Percentiles rank a stretch among this genome's conserved stretches.
Evolutionary conservation across 2,329 filamentous ascomycete genomes (phyloP).

Genomic region (Nakataea oryzae): DNA sequence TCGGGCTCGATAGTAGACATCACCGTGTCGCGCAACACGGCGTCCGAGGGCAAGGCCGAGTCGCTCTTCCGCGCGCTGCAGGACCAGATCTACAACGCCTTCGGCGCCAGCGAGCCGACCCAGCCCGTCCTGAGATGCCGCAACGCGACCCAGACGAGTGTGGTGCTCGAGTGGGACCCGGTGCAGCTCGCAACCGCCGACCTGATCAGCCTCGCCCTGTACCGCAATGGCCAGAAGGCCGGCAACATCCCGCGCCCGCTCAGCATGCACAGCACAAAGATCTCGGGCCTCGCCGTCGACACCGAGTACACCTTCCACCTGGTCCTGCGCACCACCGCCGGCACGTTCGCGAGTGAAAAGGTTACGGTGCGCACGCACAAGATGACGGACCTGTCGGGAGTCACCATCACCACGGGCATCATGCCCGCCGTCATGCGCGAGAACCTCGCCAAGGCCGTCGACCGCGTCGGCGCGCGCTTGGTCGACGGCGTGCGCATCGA

Average conservation of each 20-base stretch:
- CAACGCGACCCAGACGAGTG: slow-evolving; percentile 96
- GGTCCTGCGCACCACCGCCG: slow-evolving; percentile 80
- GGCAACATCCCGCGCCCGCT: slow-evolving; percentile 83
- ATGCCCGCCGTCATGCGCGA: slow-evolving; percentile 66
- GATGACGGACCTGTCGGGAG: slow-evolving; percentile 94
- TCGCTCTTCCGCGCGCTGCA: slow-evolving; percentile 77
- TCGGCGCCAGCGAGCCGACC: slow-evolving; percentile 69
- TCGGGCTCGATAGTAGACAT: slow-evolving; percentile 98
- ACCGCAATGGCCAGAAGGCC: slow-evolving; percentile 93
- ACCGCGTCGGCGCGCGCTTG: slow-evolving; percentile 85
- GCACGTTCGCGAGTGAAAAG: slow-evolving; percentile 75
- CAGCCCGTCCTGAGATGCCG: slow-evolving; percentile 77
- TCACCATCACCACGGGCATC: slow-evolving; percentile 87
- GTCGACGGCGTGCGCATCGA: slow-evolving; percentile 88
- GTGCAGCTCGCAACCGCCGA: slow-evolving; percentile 88
- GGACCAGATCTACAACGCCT: slow-evolving; percentile 74
- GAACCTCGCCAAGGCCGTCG: slow-evolving; percentile 62
- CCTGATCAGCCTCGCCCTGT: slow-evolving; percentile 78
- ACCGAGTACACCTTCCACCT: slow-evolving; percentile 94
- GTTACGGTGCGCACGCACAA: slow-evolving; percentile 87
- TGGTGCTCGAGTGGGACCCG: slow-evolving; percentile 96
- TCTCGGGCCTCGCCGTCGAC: slow-evolving; percentile 90
- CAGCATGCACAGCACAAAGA: slow-evolving; percentile 91
- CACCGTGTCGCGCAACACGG: slow-evolving; percentile 77
- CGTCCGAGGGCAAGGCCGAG: slow-evolving; percentile 65